Evolutionary conservation across 78 protist species (phyloP), one percentile per base, ranked within the genome.

Genomic region (Goniomonas avonlea): DNA sequence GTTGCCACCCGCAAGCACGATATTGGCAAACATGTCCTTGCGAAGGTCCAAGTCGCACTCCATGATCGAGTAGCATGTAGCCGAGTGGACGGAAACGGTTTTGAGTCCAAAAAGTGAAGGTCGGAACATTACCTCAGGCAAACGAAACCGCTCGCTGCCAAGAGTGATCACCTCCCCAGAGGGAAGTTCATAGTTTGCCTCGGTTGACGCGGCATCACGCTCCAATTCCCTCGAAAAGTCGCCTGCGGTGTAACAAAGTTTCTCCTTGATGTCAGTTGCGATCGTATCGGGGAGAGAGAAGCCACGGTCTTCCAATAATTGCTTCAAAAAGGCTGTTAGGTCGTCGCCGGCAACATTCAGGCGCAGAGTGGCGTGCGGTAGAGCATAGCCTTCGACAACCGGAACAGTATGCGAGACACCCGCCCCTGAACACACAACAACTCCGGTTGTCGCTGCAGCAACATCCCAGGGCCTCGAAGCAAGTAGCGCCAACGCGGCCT

Each of bases 1-100:
- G 40, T 87, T 75, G 35, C 87, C 91, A 9, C 91, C 94, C 29
- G 85, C 20, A 18, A 90, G 84, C 61, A 85, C 81, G 50, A 86
- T 41, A 74, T 84, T 82, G 38, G 77, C 71, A 77, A 38, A 81
- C 31, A 90, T 41, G 31, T 45, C 86, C 56, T 71, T 25, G 20
- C 92, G 76, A 59, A 77, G 53, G 55, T 79, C 85, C 34, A 81
- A 43, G 61, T 80, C 85, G 79, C 83, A 80, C 73, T 68, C 17
- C 71, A 48, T 41, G 68, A 80, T 81, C n/a, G n/a, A n/a, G 31
- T 74, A n/a, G 79, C 13, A 78, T 40, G 61, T 63, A 38, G 39
- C 50, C 55, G 74, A 81, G 60, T 76, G 82, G 77, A 75, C 34
- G 53, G 82, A 81, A 17, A 17, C 17, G 29, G 66, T 75, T 35